Conservation (phyloP, 441 rosid genomes). For the Eutrema salsugineum region DNA sequence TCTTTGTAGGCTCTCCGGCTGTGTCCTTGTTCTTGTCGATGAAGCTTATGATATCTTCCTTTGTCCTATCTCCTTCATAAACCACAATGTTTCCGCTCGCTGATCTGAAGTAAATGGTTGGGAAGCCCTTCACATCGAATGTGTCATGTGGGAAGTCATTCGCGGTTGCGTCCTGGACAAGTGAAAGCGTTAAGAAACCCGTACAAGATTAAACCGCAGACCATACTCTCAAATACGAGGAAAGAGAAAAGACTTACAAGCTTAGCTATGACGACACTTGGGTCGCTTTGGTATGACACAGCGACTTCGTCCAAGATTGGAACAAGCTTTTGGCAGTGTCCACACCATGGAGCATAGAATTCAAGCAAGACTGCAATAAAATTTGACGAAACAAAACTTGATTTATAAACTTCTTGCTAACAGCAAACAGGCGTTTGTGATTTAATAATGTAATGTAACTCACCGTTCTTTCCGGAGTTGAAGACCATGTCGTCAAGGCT, state of each 20-base stretch:
- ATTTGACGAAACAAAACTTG: neutral
- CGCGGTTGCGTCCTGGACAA: constrained; percentile 76
- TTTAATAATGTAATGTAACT: constrained; percentile 6
- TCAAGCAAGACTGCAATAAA: constrained; percentile 74
- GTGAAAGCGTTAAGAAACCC: neutral
- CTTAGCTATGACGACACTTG: constrained; percentile 70
- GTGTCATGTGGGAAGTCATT: constrained; percentile 62
- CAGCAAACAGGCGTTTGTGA: neutral
- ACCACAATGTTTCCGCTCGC: constrained; percentile 56
- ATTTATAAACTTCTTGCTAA: neutral
- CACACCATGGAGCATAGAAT: constrained; percentile 99
- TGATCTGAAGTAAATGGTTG: constrained; percentile 79
- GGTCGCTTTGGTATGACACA: constrained; percentile 53
- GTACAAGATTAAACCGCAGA: neutral
- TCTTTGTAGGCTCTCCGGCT: constrained; percentile 15
- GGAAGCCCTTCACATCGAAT: constrained; percentile 85
- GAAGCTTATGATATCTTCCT: constrained; percentile 77
- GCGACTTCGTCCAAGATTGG: constrained; percentile 98
- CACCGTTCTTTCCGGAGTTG: constrained; percentile 90
- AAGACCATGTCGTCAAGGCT: constrained; percentile 68
- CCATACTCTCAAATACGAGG: neutral
- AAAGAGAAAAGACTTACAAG: constrained; percentile 48
- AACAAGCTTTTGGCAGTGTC: constrained; percentile 89
- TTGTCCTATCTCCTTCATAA: constrained; percentile 79
- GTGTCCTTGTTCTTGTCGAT: constrained; percentile 74